These are phyloP conservation scores for Hyphopichia buzzinii DNA, from an alignment of 1,139 yeast species.

Conservation along the genomic window DNA sequence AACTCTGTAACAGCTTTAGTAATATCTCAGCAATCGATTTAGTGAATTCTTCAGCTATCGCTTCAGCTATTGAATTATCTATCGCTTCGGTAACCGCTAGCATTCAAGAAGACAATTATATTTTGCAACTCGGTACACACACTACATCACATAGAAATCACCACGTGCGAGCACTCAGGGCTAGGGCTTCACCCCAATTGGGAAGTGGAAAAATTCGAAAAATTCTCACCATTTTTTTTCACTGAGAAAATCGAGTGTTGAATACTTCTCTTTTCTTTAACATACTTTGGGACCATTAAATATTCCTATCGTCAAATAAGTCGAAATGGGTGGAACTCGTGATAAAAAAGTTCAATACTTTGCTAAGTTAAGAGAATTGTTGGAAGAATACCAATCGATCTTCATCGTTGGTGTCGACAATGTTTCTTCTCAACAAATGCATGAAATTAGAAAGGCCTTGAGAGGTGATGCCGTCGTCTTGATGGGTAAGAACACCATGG, in stretches of 20 bases:
- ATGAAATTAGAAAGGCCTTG: conserved; percentile 96
- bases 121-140: not conserved
- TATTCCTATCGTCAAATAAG: conserved; percentile 89
- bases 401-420: conserved; percentile 99
- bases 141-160: not conserved
- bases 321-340: conserved; percentile 99
- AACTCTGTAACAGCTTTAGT: too few species aligned
- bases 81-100: too few species aligned
- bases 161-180: conserved; percentile 11
- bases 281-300: conserved; percentile 62
- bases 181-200: conserved; percentile 6
- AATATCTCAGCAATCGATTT: too few species aligned
- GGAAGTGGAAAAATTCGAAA: not conserved
- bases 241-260: too few species aligned
- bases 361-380: conserved; percentile 89
- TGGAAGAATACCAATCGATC: conserved; percentile 96
- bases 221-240: conserved; percentile 1
- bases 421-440: conserved; percentile 99
- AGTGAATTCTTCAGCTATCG: too few species aligned
- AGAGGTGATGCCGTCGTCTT: conserved; percentile 93
- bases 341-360: conserved; percentile 97
- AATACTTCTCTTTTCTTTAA: conserved; percentile 6
- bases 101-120: too few species aligned
- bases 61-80: too few species aligned
- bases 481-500: conserved; percentile 99